Conservation (phyloP, 2,329 filamentous ascomycete genomes). For the Aureobasidium sp. region DNA sequence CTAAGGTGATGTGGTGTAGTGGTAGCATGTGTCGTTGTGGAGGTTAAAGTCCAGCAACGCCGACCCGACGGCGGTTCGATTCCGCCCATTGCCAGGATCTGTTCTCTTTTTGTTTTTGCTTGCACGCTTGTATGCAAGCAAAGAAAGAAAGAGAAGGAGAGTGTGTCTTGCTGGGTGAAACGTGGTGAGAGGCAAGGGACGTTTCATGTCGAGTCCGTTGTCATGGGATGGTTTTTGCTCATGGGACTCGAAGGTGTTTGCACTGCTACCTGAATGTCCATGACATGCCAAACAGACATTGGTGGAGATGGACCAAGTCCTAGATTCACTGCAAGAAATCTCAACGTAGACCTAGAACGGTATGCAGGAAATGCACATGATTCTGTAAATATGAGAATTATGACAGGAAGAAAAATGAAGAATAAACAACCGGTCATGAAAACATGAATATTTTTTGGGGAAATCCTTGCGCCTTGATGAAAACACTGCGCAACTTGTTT, state of each 20-base stretch:
- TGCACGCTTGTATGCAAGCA: too few species aligned
- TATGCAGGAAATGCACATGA: neutral
- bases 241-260: too few species aligned
- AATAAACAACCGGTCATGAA: neutral
- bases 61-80: slow-evolving; percentile 5
- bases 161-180: neutral
- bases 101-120: neutral
- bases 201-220: neutral
- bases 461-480: neutral
- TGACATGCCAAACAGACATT: too few species aligned
- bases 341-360: neutral
- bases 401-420: neutral
- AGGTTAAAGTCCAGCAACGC: neutral
- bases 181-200: neutral
- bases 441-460: neutral
- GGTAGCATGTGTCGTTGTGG: slow-evolving; percentile 6
- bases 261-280: too few species aligned
- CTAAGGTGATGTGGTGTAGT: slow-evolving; percentile 9
- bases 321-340: too few species aligned
- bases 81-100: slow-evolving; percentile 8
- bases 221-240: too few species aligned
- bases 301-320: too few species aligned
- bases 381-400: neutral
- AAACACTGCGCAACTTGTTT: neutral
- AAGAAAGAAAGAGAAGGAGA: neutral